phyloP scores from a whole-genome alignment of 108 stramenopile genomes.

The Cyclotella sp. region DNA sequence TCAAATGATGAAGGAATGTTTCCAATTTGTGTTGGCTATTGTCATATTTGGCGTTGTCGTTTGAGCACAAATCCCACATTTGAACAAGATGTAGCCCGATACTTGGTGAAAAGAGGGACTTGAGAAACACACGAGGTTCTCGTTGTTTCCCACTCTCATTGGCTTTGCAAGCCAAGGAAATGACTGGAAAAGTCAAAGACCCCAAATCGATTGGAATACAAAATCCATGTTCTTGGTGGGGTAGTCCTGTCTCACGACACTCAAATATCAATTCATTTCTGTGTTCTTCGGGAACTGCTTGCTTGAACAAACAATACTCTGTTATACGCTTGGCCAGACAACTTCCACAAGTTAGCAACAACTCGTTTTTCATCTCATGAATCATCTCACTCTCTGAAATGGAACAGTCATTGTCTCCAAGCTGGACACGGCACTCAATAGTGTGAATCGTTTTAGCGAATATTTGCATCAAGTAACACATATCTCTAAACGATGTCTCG shows the following conservation, averaged over 20 bases:
- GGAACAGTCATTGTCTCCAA: neutral
- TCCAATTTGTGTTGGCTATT: constrained; percentile 20
- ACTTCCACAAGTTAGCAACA: constrained; percentile 29
- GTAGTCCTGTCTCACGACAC: neutral
- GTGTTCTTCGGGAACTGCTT: constrained; percentile 6
- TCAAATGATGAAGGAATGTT: constrained; percentile 25
- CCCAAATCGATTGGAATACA: constrained; percentile 13
- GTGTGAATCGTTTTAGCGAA: constrained; percentile 32
- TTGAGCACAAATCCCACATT: constrained; percentile 25
- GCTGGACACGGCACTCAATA: constrained; percentile 5
- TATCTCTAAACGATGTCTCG: constrained; percentile 28
- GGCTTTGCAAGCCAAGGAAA: constrained; percentile 20
- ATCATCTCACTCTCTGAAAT: constrained; percentile 12
- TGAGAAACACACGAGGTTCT: constrained; percentile 23
- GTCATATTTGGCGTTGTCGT: neutral
- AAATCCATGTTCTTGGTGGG: constrained; percentile 1
- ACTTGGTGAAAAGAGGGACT: constrained; percentile 20
- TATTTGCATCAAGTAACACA: constrained; percentile 43
- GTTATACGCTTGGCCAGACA: constrained; percentile 38
- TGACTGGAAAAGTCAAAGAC: constrained; percentile 31
- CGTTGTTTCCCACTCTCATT: constrained; percentile 16
- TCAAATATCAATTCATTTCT: constrained; percentile 27
- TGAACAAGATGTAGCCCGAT: constrained; percentile 20
- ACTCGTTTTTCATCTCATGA: constrained; percentile 26
- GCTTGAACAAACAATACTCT: constrained; percentile 44